phyloP scores from a whole-genome alignment of 345 rosid genomes.

The Tarenaya hassleriana region DNA sequence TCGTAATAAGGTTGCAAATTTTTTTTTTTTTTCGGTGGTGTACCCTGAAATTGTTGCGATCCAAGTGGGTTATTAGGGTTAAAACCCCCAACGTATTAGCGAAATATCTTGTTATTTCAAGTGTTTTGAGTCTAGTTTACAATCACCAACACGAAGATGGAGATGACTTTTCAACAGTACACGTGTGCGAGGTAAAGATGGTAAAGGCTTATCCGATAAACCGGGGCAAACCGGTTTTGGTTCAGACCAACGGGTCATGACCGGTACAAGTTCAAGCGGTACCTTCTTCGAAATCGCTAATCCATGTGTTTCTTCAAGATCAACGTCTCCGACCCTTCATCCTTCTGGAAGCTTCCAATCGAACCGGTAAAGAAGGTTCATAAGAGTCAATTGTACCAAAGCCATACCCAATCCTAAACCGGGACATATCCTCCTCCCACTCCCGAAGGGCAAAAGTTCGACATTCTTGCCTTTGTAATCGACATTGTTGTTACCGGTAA shows the following conservation, averaged over 20 bases:
- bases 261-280: constrained; percentile 35
- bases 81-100: too few relatives aligned
- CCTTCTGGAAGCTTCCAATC: constrained; percentile 51
- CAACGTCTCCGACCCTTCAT: constrained; percentile 31
- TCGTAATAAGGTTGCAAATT: too few relatives aligned
- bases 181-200: too few relatives aligned
- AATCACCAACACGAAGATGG: too few relatives aligned
- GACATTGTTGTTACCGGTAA: constrained; percentile 19
- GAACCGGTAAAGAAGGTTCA: constrained; percentile 38
- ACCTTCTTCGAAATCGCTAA: constrained; percentile 38
- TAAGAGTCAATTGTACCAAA: constrained; percentile 38
- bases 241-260: constrained; percentile 21
- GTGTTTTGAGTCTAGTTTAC: too few relatives aligned
- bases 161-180: too few relatives aligned
- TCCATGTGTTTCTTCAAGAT: constrained; percentile 47
- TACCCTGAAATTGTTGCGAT: too few relatives aligned
- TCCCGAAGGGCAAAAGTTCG: constrained; percentile 52
- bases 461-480: constrained; percentile 49
- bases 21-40: too few relatives aligned
- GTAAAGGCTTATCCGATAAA: too few relatives aligned
- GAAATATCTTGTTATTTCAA: too few relatives aligned
- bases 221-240: too few relatives aligned
- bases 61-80: too few relatives aligned
- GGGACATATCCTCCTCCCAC: constrained; percentile 60
- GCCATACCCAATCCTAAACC: constrained; percentile 37